Base-by-base conservation (phyloP, 2,329 filamentous ascomycete genomes). In the Exophiala bonariae region DNA sequence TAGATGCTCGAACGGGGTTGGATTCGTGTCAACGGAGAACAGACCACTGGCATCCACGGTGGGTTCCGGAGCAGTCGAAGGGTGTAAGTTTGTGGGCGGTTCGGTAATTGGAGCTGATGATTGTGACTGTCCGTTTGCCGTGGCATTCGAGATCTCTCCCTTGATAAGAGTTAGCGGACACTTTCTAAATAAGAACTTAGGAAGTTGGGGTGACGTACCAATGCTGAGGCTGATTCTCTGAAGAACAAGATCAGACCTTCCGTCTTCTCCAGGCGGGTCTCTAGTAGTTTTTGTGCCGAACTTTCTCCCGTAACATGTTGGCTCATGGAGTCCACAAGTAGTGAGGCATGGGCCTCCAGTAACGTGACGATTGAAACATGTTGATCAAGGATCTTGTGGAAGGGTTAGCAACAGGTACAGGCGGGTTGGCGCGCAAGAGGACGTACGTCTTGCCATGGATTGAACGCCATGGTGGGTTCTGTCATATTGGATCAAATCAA, bases 1-100 rank as follows among this genome's bases (percentile, higher is more conserved):
- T 11, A 53, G 31, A 10, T 49, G 41, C 17, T 54, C 41, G 16
- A 58, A 19, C 7, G 46, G 44, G 9, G 53, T 58, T 4, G 57
- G 57, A 33, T 54, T 59, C 4, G 55, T 41, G 38, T 59, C 57
- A n/a, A 58, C 44, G 3, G 49, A 45, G 26, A 59, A 59, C 2
- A 59, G 47, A n/a, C 55, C 56, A 32, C 54, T 57, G 8, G 50
- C 41, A 42, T 59, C 56, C 9, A 43, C 17, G 7, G 42, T 26
- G 13, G 49, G 53, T 26, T 40, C 33, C 10, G 45, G 26, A 19
- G 53, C 26, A n/a, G 20, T n/a, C 9, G 40, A 36, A 2, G 47
- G 36, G 20, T 23, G 22, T 5, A 39, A 35, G n/a, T 1, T 10
- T 34, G 41, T 40, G 4, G 44, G 44, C 3, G 41, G 36, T 13